A percentile compares a stretch with the other conserved stretches of the same genome.
Evolutionary conservation across 169 alveolate genomes (phyloP).

Genomic region (Amoebophrya sp.): DNA sequence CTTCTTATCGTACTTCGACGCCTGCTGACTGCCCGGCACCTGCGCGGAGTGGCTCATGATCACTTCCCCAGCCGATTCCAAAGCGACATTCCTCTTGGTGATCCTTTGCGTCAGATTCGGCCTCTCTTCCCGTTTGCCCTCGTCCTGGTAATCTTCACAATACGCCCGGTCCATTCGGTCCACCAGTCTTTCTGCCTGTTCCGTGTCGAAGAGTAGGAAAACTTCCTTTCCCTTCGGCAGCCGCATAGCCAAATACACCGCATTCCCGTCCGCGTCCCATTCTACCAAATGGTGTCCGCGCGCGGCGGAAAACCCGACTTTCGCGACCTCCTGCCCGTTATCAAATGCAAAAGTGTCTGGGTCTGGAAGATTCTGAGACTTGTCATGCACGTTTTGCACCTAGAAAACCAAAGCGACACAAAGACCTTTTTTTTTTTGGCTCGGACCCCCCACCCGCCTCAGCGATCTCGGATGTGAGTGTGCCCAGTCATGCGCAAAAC

Average conservation of each 20-base stretch:
- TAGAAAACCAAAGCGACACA: too few species aligned
- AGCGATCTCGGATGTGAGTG: too few species aligned
- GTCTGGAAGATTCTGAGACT: too few species aligned
- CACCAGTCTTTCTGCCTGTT: background rate
- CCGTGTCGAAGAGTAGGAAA: background rate
- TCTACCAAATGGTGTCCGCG: slow-evolving; percentile 5
- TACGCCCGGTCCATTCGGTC: slow-evolving; percentile 14
- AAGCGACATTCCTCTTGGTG: background rate
- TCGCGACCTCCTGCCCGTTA: background rate
- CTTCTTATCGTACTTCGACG: too few species aligned
- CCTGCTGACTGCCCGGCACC: too few species aligned
- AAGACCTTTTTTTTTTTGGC: too few species aligned
- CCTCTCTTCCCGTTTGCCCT: background rate
- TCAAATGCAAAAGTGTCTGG: too few species aligned
- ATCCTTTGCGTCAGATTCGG: background rate
- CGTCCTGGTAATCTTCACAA: background rate
- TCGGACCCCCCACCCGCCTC: too few species aligned
- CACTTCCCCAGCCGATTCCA: too few species aligned
- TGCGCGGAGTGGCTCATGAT: too few species aligned
- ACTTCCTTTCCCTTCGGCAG: background rate
- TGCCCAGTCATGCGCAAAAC: too few species aligned
- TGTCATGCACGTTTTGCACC: too few species aligned
- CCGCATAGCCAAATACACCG: background rate
- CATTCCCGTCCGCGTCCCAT: background rate
- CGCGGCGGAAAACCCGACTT: background rate